Evolutionary conservation across 2,329 filamentous ascomycete genomes (phyloP).

Genomic region (Fusarium albosuccineum): DNA sequence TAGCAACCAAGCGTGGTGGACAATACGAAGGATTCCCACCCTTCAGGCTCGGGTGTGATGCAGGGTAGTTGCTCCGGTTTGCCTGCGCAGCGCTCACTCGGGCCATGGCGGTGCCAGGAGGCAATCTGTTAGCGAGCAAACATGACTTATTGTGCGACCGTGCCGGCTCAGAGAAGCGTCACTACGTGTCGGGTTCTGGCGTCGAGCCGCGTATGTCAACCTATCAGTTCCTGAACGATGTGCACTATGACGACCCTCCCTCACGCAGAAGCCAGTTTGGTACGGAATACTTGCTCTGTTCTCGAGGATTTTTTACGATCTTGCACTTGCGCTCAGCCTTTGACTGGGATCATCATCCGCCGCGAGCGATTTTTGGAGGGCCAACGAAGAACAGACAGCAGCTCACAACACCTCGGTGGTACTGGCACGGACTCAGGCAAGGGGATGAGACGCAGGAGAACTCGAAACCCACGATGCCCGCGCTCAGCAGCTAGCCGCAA

Average conservation of each 20-base stretch:
- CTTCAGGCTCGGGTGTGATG: conserved; percentile 2
- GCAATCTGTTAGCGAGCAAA: conserved; percentile 3
- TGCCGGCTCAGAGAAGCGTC: background rate
- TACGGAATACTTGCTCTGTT: background rate
- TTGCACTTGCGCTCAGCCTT: conserved; percentile 3
- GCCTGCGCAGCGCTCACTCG: conserved; percentile 15
- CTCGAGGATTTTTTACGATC: background rate
- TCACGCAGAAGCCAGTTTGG: conserved; percentile 1
- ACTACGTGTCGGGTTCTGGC: background rate
- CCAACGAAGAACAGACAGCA: background rate
- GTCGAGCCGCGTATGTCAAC: background rate
- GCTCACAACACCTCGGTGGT: background rate
- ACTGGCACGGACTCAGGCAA: conserved; percentile 7
- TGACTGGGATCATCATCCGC: background rate
- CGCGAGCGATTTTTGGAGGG: background rate
- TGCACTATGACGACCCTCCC: background rate
- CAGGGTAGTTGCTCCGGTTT: conserved; percentile 35
- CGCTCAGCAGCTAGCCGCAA: conserved; percentile 2
- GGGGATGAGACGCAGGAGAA: background rate
- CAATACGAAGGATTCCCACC: background rate
- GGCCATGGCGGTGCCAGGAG: background rate
- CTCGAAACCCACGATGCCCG: conserved; percentile 1
- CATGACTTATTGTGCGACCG: conserved; percentile 8
- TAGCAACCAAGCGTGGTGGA: background rate
- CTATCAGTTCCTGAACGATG: background rate